These are phyloP conservation scores for Boletellus deceptivus DNA, from an alignment of 1,284 basidiomycete genomes.

Conservation along the genomic window DNA sequence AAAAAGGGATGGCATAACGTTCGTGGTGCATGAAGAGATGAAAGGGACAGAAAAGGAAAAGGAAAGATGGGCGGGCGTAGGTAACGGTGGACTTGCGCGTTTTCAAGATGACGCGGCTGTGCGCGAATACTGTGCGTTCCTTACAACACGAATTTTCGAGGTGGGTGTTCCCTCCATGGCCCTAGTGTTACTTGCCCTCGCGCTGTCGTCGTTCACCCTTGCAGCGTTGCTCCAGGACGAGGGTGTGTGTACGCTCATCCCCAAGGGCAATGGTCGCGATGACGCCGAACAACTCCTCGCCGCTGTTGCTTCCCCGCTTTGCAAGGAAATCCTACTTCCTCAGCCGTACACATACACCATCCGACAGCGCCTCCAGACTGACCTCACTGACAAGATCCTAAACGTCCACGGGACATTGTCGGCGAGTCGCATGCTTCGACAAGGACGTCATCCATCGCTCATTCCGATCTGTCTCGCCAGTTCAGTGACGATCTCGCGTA, in stretches of 20 bases:
- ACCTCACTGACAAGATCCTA: not conserved
- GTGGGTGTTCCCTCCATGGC: too few species aligned
- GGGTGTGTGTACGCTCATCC: not conserved
- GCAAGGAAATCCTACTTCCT: not conserved
- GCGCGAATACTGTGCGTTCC: too few species aligned
- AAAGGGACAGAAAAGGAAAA: too few species aligned
- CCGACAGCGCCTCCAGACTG: not conserved
- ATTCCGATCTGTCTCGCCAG: not conserved
- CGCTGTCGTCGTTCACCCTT: not conserved
- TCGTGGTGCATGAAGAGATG: too few species aligned
- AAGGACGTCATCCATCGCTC: not conserved
- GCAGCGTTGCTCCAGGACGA: not conserved
- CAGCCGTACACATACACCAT: not conserved
- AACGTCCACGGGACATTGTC: not conserved
- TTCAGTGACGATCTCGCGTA: not conserved
- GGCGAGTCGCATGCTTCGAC: not conserved
- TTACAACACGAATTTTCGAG: too few species aligned
- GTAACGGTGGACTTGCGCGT: too few species aligned
- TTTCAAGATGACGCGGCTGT: too few species aligned
- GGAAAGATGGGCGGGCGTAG: too few species aligned
- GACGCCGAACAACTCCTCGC: not conserved
- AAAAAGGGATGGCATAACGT: too few species aligned
- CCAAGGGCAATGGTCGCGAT: not conserved
- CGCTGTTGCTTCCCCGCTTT: not conserved
- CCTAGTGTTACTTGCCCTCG: not conserved